These are phyloP conservation scores for Boletus vinaceobasis DNA, from an alignment of 768 basidiomycete species.

Conservation along the genomic window DNA sequence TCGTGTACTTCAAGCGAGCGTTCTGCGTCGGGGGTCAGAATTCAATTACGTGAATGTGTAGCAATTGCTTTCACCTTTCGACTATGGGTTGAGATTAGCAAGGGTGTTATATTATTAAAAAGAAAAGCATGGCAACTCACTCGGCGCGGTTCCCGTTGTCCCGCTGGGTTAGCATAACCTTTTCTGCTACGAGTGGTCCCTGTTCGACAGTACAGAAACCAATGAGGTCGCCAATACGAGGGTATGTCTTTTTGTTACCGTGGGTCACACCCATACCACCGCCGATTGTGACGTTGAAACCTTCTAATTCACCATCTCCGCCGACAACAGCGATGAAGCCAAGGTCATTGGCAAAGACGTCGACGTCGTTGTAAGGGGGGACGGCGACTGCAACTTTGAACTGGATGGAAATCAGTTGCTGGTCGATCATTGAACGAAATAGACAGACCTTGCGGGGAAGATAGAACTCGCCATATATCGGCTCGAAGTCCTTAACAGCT, in stretches of 20 bases:
- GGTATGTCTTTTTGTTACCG: slow-evolving; percentile 98
- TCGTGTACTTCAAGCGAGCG: slow-evolving; percentile 92
- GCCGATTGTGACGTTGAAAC: slow-evolving; percentile 92
- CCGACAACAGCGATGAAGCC: slow-evolving; percentile 95
- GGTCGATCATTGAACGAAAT: background rate
- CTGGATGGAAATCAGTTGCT: slow-evolving; percentile 37
- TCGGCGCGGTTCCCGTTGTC: slow-evolving; percentile 95
- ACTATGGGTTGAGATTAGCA: slow-evolving; percentile 30
- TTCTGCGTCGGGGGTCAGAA: slow-evolving; percentile 44
- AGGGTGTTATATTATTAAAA: background rate
- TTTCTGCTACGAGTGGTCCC: slow-evolving; percentile 83
- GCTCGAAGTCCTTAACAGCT: slow-evolving; percentile 91
- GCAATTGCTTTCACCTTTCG: slow-evolving; percentile 48
- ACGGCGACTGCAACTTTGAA: slow-evolving; percentile 98
- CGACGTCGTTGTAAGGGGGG: slow-evolving; percentile 94
- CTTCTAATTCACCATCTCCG: slow-evolving; percentile 69
- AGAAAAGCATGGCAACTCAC: slow-evolving; percentile 44
- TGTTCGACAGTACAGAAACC: slow-evolving; percentile 93
- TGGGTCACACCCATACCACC: slow-evolving; percentile 99
- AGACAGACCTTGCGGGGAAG: slow-evolving; percentile 82
- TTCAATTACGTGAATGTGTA: background rate
- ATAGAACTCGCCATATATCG: slow-evolving; percentile 97
- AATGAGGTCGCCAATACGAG: slow-evolving; percentile 79
- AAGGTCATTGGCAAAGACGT: slow-evolving; percentile 92
- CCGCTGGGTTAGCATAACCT: slow-evolving; percentile 88